phyloP scores from a whole-genome alignment of 495 filamentous ascomycete species.

The Bryoglossum gracile region DNA sequence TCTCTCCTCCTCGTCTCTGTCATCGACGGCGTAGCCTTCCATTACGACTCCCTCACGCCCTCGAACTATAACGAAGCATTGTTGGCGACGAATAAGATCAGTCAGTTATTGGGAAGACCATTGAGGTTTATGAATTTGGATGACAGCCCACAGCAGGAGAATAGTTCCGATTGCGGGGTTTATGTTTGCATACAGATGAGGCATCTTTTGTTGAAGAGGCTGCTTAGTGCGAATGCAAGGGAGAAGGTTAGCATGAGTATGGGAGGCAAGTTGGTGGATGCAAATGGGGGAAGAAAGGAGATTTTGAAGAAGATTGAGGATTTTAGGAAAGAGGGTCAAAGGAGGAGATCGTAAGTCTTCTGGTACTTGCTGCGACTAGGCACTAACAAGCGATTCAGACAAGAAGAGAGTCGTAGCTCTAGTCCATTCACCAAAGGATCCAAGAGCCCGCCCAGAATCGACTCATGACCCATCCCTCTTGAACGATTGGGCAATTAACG shows the following conservation, averaged over 20 bases:
- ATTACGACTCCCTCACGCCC: slow-evolving; percentile 86
- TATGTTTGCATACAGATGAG: slow-evolving; percentile 94
- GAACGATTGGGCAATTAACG: neutral
- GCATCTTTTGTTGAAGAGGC: slow-evolving; percentile 71
- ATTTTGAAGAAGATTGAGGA: slow-evolving; percentile 82
- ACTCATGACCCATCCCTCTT: slow-evolving; percentile 6
- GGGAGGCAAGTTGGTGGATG: slow-evolving; percentile 71
- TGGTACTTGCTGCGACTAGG: neutral
- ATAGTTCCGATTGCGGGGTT: slow-evolving; percentile 88
- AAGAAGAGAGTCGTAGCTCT: slow-evolving; percentile 15
- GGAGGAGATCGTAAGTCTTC: slow-evolving; percentile 61
- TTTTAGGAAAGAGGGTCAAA: slow-evolving; percentile 74
- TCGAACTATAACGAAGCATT: slow-evolving; percentile 68
- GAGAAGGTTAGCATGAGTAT: slow-evolving; percentile 94
- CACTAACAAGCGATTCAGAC: neutral
- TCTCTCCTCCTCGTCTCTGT: slow-evolving; percentile 84
- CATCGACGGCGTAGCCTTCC: slow-evolving; percentile 86
- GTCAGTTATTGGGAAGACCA: slow-evolving; percentile 51
- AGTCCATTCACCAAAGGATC: slow-evolving; percentile 21
- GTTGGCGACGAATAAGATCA: slow-evolving; percentile 54
- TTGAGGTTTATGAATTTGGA: slow-evolving; percentile 69
- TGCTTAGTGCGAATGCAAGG: slow-evolving; percentile 66
- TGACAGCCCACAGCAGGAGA: slow-evolving; percentile 87
- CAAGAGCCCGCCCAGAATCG: slow-evolving; percentile 21
- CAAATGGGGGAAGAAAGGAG: slow-evolving; percentile 66